Conservation (phyloP, 345 rosid genomes). For the Durio zibethinus region DNA sequence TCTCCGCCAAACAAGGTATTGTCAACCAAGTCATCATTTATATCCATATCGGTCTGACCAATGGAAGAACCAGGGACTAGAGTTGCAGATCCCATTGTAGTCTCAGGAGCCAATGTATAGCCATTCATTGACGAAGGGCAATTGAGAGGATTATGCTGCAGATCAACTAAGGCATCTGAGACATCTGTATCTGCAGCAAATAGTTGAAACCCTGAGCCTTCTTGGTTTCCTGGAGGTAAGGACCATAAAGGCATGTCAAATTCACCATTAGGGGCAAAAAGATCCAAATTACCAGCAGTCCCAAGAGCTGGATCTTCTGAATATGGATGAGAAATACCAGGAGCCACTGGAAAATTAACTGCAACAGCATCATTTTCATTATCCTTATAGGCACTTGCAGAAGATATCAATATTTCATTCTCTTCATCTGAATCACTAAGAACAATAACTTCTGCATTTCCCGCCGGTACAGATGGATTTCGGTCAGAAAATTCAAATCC, state of each 20-base stretch:
- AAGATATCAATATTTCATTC: slow-evolving; percentile 54
- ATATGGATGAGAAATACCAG: slow-evolving; percentile 58
- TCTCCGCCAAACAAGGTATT: slow-evolving; percentile 73
- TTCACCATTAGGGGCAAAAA: slow-evolving; percentile 60
- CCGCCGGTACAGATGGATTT: slow-evolving; percentile 45
- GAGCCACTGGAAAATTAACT: slow-evolving; percentile 54
- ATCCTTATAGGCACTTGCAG: slow-evolving; percentile 48
- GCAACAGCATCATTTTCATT: slow-evolving; percentile 44
- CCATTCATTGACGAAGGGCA: slow-evolving; percentile 61
- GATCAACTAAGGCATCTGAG: slow-evolving; percentile 55
- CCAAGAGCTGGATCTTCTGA: slow-evolving; percentile 56
- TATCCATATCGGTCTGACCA: slow-evolving; percentile 44
- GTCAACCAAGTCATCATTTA: slow-evolving; percentile 70
- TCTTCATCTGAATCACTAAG: slow-evolving; percentile 94
- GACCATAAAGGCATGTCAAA: slow-evolving; percentile 71
- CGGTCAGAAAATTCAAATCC: slow-evolving; percentile 46
- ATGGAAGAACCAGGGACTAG: slow-evolving; percentile 49
- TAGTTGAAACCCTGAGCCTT: slow-evolving; percentile 68
- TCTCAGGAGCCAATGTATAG: slow-evolving; percentile 55
- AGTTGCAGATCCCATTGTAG: slow-evolving; percentile 42
- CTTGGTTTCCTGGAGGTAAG: slow-evolving; percentile 63
- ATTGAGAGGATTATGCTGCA: slow-evolving; percentile 50
- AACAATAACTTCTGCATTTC: slow-evolving; percentile 67
- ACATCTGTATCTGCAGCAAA: slow-evolving; percentile 56
- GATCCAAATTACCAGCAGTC: slow-evolving; percentile 57